Evolutionary conservation across 1,139 yeast genomes (phyloP).

Genomic region (Sugiyamaella novakii): DNA sequence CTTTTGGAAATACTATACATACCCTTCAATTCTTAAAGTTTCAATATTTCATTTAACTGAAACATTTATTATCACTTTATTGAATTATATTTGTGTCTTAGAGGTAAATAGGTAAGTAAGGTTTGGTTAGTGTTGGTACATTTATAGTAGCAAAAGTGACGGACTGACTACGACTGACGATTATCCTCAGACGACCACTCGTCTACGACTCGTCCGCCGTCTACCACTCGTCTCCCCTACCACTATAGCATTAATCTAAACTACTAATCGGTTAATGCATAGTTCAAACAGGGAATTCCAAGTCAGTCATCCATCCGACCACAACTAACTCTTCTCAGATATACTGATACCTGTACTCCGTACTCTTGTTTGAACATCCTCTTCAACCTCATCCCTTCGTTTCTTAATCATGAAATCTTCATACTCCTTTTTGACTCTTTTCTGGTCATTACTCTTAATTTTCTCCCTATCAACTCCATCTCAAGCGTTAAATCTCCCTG

Average conservation of each 20-base stretch:
- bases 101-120: slow-evolving; percentile 14
- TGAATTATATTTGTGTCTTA: slow-evolving; percentile 18
- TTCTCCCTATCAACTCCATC: neutral
- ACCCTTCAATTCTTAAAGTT: neutral
- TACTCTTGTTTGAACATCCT: neutral
- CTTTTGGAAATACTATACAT: neutral
- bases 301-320: too few relatives aligned
- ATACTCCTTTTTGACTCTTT: slow-evolving; percentile 9
- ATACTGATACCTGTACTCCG: too few relatives aligned
- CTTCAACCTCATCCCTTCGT: neutral
- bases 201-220: too few relatives aligned
- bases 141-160: slow-evolving; percentile 2
- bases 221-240: too few relatives aligned
- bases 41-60: slow-evolving; percentile 11
- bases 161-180: too few relatives aligned
- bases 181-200: too few relatives aligned
- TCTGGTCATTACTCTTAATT: slow-evolving; percentile 8
- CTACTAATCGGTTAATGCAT: too few relatives aligned
- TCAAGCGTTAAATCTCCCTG: slow-evolving; percentile 15
- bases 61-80: slow-evolving; percentile 11
- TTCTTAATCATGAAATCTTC: slow-evolving; percentile 3
- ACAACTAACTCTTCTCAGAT: too few relatives aligned
- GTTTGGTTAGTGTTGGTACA: too few relatives aligned
- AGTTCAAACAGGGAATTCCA: too few relatives aligned
- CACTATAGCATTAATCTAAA: too few relatives aligned